These are phyloP conservation scores for Letharia columbiana DNA, from an alignment of 495 filamentous ascomycete genomes.

Conservation along the genomic window DNA sequence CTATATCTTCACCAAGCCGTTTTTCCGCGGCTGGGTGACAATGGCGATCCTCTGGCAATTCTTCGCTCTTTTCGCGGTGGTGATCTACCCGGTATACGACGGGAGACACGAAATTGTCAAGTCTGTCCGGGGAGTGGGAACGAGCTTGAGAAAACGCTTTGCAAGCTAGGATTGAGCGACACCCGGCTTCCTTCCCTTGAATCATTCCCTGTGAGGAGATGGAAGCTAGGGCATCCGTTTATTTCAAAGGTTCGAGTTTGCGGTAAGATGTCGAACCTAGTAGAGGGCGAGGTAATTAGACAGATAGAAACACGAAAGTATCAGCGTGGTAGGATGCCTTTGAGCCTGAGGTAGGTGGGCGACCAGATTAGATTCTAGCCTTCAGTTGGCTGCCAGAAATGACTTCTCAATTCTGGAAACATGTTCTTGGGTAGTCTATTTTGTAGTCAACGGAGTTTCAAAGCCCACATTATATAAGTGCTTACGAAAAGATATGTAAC, in stretches of 20 bases:
- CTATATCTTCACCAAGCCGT: slow-evolving; percentile 62
- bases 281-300: not conserved
- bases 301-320: not conserved
- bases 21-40: slow-evolving; percentile 58
- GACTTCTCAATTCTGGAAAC: no score
- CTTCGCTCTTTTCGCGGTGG: not conserved
- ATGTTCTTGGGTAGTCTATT: no score
- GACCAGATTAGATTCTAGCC: no score
- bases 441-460: no score
- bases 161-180: not conserved
- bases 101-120: not conserved
- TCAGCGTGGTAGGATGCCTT: not conserved
- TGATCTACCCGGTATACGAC: not conserved
- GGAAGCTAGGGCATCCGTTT: not conserved
- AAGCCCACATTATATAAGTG: no score
- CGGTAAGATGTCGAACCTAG: not conserved
- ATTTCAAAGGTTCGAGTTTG: not conserved
- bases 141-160: not conserved
- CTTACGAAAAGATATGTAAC: no score
- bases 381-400: no score
- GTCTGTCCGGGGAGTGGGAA: not conserved
- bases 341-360: no score
- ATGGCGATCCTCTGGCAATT: not conserved
- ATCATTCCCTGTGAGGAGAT: not conserved
- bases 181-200: not conserved